Percentiles rank a stretch among this genome's conserved stretches.
These are phyloP conservation scores for Gossypium anomalum DNA, from an alignment of 345 rosid species.

Conservation along the genomic window DNA sequence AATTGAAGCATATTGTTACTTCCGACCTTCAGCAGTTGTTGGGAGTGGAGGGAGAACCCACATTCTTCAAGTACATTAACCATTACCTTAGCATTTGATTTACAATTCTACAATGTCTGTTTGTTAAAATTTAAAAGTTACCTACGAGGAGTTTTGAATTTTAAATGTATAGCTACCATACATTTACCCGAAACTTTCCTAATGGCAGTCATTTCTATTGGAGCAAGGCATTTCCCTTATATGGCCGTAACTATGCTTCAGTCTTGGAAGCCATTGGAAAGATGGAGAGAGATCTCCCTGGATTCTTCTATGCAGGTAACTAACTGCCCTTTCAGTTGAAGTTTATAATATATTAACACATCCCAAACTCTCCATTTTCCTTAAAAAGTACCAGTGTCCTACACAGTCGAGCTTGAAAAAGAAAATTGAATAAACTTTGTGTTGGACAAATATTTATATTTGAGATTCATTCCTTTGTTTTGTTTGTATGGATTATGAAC, in stretches of 20 bases:
- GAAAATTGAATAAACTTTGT: neutral
- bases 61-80: constrained; percentile 61
- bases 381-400: neutral
- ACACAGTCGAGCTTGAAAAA: neutral
- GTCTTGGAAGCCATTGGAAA: constrained; percentile 64
- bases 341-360: neutral
- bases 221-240: constrained; percentile 86
- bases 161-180: neutral
- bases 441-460: neutral
- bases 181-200: constrained; percentile 5
- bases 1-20: constrained; percentile 69
- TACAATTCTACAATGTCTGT: neutral
- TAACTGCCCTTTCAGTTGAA: constrained; percentile 7
- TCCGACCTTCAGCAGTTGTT: constrained; percentile 74
- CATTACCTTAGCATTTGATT: neutral
- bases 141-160: neutral
- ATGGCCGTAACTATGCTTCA: constrained; percentile 58
- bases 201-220: constrained; percentile 76
- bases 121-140: neutral
- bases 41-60: constrained; percentile 91
- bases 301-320: constrained; percentile 92
- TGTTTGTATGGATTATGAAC: constrained; percentile 3
- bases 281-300: constrained; percentile 85
- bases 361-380: neutral
- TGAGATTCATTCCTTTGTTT: neutral